Evolutionary conservation across 78 protist genomes (phyloP).

Genomic region (Cavenderia fasciculata): DNA sequence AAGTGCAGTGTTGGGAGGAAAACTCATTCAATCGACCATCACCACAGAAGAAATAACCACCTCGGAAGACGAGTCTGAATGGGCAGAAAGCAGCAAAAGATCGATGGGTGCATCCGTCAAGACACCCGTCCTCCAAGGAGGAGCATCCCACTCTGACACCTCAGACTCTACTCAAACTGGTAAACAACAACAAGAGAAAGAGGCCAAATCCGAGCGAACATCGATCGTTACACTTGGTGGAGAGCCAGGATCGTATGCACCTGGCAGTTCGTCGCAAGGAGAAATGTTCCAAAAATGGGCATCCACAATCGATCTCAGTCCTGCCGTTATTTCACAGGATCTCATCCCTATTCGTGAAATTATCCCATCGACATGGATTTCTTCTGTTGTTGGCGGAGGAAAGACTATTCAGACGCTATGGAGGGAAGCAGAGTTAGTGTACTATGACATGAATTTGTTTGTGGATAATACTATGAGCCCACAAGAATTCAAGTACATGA

Average conservation of each 20-base stretch:
- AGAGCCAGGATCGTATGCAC: conserved; percentile 6
- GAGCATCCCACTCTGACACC: background rate
- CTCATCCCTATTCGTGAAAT: conserved; percentile 11
- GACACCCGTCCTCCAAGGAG: background rate
- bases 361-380: background rate
- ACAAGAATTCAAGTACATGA: background rate
- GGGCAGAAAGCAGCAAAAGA: background rate
- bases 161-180: background rate
- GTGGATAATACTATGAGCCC: background rate
- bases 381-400: background rate
- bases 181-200: background rate
- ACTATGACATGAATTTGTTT: background rate
- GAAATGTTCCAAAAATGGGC: background rate
- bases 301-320: background rate
- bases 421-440: background rate
- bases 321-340: background rate
- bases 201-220: background rate
- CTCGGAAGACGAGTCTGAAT: background rate
- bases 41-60: background rate
- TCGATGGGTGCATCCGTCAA: background rate
- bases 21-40: background rate
- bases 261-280: background rate
- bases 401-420: background rate
- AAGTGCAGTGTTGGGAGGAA: background rate
- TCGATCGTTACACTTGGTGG: conserved; percentile 5